Base-by-base conservation (phyloP, 2,329 filamentous ascomycete genomes). In the Hirsutella rhossiliensis region DNA sequence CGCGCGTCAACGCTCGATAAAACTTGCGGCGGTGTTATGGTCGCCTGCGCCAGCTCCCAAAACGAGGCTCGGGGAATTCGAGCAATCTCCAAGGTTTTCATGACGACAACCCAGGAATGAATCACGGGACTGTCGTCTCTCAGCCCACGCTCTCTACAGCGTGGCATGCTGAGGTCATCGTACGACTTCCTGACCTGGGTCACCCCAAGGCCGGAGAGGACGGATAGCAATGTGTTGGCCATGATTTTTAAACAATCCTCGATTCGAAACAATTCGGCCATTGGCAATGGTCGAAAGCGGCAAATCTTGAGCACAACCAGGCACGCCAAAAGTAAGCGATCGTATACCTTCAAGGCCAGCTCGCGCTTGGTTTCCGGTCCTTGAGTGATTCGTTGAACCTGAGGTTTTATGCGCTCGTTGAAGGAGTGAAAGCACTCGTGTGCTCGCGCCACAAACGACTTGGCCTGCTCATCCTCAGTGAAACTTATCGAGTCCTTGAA, bases 91-190 rank as follows among this genome's bases (percentile, higher is more conserved):
- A 82, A 55, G 1, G 72, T 60, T 40, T 73, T 71, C 53, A 81
- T 76, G 5, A 77, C 48, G 19, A 75, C 62, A 3, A 79, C 69
- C 80, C 80, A 84, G 11, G 72, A 70, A 45, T 77, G 68, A 9
- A 72, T 52, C 2, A 57, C 49, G 13, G 62, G 56, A n/a, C 65
- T 57, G 29, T 75, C 67, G 15, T 64, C 57, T 27, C 65, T 67
- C 30, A 82, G 68, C 1, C 76, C 78, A 40, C 63, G 64, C 47
- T 77, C 73, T 36, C 74, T 64, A 32, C 62, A 59, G 2, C 64
- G 56, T 4, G 63, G 53, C 3, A 58, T 65, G 43, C 72, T 69
- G 3, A 79, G 60, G 31, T 69, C 61, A 30, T 64, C 59, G 46
- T 78, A 81, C 0, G 71, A 53, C 15, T 59, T 56, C 19, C 61